Base-by-base conservation (phyloP, 73 alveolate genomes). In the Effrenium voratum region DNA sequence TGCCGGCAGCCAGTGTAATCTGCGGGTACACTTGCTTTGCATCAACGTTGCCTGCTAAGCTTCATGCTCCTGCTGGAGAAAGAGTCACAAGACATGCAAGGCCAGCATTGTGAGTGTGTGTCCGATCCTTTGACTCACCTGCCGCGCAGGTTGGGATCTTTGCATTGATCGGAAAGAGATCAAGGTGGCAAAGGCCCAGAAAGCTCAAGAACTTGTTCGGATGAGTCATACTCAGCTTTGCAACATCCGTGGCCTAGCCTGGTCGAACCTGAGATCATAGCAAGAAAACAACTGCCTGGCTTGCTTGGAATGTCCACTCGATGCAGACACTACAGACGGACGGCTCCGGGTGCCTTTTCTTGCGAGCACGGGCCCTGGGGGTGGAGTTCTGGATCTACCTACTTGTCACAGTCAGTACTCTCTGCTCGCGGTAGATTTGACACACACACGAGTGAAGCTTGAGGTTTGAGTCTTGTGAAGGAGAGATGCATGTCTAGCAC, bases 111-210 rank as follows among this genome's bases (percentile, higher is more conserved):
- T 84, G 57, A 16, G 49, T 13, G n/a, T n/a, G n/a, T n/a, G n/a
- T n/a, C n/a, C n/a, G n/a, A n/a, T 5, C 26, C 41, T n/a, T 32
- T 12, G 83, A n/a, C 32, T n/a, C 22, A 30, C 32, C 41, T 47
- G 47, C 50, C 66, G 70, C 70, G 55, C 93, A 87, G 95, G 95
- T 60, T 92, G 98, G 98, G 98, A 92, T 75, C 38, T 92, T 44
- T 92, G 98, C 83, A 70, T 92, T 22, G 98, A 92, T 49, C 98
- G 98, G 92, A 92, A 75, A 49, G 98, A 92, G 43, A 92, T 92
- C 98, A 92, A 92, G 70, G 92, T 92, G 16, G 98, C 98, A 63
- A 92, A 92, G 98, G 98, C 91, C 81, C 19, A 34, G 30, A n/a
- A n/a, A n/a, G n/a, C n/a, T n/a, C n/a, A n/a, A n/a, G n/a, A n/a